A percentile compares a stretch with the other conserved stretches of the same genome.
Conservation (phyloP, 805 yeast species). For the Saturnispora sekii region DNA sequence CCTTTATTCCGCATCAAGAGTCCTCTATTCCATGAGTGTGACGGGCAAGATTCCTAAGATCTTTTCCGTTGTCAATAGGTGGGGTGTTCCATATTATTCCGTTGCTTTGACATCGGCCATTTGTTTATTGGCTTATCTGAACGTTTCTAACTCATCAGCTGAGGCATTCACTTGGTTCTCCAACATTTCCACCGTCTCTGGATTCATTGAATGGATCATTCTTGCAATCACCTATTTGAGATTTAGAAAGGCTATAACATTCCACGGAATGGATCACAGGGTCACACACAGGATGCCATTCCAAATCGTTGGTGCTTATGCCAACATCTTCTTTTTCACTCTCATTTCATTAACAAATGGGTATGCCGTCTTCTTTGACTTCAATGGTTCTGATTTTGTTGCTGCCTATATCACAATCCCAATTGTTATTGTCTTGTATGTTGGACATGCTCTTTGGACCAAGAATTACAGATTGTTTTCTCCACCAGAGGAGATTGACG, state of each 20-base stretch:
- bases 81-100: constrained; percentile 61
- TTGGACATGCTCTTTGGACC: constrained; percentile 46
- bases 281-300: constrained; percentile 46
- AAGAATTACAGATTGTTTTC: constrained; percentile 36
- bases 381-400: constrained; percentile 46
- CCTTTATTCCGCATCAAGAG: constrained; percentile 64
- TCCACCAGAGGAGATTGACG: constrained; percentile 52
- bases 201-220: constrained; percentile 56
- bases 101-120: constrained; percentile 40
- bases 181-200: constrained; percentile 57
- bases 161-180: constrained; percentile 60
- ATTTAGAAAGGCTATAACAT: constrained; percentile 54
- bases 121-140: constrained; percentile 55
- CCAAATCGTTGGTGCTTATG: constrained; percentile 52
- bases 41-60: constrained; percentile 67
- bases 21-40: constrained; percentile 60
- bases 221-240: constrained; percentile 46
- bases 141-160: constrained; percentile 47
- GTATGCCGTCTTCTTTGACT: constrained; percentile 46
- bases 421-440: constrained; percentile 39
- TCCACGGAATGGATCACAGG: constrained; percentile 42
- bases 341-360: constrained; percentile 45
- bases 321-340: constrained; percentile 32
- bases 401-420: constrained; percentile 63
- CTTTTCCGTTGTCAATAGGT: constrained; percentile 48